Evolutionary conservation across 345 rosid genomes (phyloP).

Genomic region (Euphorbia tirucalli): DNA sequence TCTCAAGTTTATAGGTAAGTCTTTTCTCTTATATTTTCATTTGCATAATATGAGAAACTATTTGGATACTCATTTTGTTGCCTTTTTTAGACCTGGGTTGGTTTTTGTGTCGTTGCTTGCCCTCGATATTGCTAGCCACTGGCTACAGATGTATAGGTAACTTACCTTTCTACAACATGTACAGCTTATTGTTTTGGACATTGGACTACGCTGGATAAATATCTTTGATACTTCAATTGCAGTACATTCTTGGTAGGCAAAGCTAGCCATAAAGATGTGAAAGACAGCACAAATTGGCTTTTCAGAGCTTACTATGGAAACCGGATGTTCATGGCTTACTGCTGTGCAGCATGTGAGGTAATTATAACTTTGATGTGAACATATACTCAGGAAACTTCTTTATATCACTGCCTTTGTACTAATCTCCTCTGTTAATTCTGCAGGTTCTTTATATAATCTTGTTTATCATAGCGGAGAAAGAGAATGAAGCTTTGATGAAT

Average conservation of each 20-base stretch:
- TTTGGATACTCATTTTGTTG: background rate
- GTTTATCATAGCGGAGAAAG: slow-evolving; percentile 60
- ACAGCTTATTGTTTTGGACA: background rate
- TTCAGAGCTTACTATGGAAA: slow-evolving; percentile 90
- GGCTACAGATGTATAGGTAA: slow-evolving; percentile 97
- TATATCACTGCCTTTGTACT: slow-evolving; percentile 5
- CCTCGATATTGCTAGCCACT: slow-evolving; percentile 86
- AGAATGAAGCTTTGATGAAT: slow-evolving; percentile 52
- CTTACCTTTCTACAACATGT: slow-evolving; percentile 2
- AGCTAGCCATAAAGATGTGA: slow-evolving; percentile 89
- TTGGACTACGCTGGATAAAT: background rate
- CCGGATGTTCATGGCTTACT: slow-evolving; percentile 87
- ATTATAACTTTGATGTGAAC: background rate
- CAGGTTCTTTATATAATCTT: slow-evolving; percentile 85
- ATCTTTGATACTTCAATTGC: slow-evolving; percentile 35
- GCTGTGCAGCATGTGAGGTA: slow-evolving; percentile 96
- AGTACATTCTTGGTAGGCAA: slow-evolving; percentile 89
- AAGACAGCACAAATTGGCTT: slow-evolving; percentile 91
- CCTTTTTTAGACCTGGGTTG: slow-evolving; percentile 78
- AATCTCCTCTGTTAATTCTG: slow-evolving; percentile 12
- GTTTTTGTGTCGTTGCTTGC: slow-evolving; percentile 78
- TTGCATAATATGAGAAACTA: background rate
- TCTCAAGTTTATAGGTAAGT: slow-evolving; percentile 76
- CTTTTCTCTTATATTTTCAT: slow-evolving; percentile 8
- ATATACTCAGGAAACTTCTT: background rate